phyloP scores from a whole-genome alignment of 116 monocot genomes.

The Posidonia oceanica region DNA sequence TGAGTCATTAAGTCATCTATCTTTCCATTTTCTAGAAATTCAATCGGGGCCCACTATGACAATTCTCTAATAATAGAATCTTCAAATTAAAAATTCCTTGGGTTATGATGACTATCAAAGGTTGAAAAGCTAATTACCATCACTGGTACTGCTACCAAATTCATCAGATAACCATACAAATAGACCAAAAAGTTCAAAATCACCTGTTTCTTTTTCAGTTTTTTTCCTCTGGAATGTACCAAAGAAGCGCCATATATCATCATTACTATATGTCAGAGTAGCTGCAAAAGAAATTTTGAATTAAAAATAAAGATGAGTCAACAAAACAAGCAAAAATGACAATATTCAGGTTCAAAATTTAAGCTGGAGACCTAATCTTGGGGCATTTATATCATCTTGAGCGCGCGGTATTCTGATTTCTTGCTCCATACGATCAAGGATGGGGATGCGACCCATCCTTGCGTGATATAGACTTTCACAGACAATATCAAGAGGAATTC shows the following conservation, averaged over 20 bases:
- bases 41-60: no score
- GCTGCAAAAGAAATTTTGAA: constrained; percentile 26
- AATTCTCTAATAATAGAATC: no score
- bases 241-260: constrained; percentile 58
- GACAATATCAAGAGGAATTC: constrained; percentile 89
- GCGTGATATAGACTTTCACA: constrained; percentile 86
- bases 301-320: background rate
- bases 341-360: background rate
- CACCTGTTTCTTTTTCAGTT: constrained; percentile 98
- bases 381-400: constrained; percentile 38
- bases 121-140: no score
- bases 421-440: constrained; percentile 84
- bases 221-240: constrained; percentile 50
- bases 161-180: no score
- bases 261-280: constrained; percentile 54
- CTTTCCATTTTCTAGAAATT: no score
- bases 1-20: no score
- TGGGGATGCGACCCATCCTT: constrained; percentile 55
- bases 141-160: no score
- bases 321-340: background rate
- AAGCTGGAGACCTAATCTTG: constrained; percentile 45
- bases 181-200: background rate
- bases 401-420: constrained; percentile 64
- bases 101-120: no score
- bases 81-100: no score